phyloP scores from a whole-genome alignment of 768 basidiomycete species.

The Grammothele lineata region DNA sequence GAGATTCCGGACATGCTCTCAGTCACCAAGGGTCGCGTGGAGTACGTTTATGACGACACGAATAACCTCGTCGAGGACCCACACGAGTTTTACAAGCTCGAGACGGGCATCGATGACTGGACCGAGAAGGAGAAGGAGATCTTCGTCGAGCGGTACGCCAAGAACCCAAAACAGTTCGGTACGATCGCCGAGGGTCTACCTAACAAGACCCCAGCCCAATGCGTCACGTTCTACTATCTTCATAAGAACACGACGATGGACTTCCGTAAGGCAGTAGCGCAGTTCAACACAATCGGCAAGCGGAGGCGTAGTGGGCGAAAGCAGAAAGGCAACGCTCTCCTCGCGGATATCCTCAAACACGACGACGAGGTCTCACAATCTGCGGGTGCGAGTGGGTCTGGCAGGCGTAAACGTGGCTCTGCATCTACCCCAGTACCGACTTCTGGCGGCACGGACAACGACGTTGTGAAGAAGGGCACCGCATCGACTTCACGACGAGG shows the following conservation, averaged over 20 bases:
- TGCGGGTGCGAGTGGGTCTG: conserved; percentile 11
- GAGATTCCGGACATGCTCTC: conserved; percentile 88
- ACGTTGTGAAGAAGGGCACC: conserved; percentile 6
- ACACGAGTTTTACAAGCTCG: conserved; percentile 66
- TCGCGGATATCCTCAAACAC: conserved; percentile 77
- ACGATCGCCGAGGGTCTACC: conserved; percentile 76
- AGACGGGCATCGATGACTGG: conserved; percentile 81
- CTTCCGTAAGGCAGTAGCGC: conserved; percentile 72
- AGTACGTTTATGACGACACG: conserved; percentile 77
- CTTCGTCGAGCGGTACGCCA: conserved; percentile 78
- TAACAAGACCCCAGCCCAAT: conserved; percentile 84
- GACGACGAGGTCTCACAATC: conserved; percentile 43
- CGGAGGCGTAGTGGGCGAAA: conserved; percentile 61
- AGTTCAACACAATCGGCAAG: conserved; percentile 56
- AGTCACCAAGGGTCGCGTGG: conserved; percentile 55
- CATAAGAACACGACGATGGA: conserved; percentile 88
- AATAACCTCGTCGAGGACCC: conserved; percentile 78
- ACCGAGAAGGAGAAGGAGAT: conserved; percentile 76
- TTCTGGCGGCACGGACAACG: neutral
- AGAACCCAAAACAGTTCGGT: conserved; percentile 94
- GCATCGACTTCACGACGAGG: conserved; percentile 34
- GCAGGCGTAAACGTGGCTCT: conserved; percentile 8
- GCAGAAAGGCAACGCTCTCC: conserved; percentile 76
- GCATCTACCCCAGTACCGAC: conserved; percentile 1
- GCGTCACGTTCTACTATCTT: conserved; percentile 90